These are phyloP conservation scores for Arachnomyces sp. DNA, from an alignment of 2,329 filamentous ascomycete species.

Conservation along the genomic window DNA sequence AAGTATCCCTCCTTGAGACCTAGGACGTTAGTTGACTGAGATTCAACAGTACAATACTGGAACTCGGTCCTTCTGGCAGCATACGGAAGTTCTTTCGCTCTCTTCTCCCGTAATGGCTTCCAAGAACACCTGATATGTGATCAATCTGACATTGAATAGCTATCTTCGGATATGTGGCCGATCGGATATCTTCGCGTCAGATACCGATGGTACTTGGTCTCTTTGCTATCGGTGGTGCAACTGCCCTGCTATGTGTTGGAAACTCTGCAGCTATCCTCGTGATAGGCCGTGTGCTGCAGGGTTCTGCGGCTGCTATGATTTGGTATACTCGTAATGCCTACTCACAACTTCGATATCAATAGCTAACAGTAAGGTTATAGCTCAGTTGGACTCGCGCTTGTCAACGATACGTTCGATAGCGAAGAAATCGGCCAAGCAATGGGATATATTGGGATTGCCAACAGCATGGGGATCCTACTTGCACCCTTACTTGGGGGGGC, in stretches of 20 bases:
- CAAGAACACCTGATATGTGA: neutral
- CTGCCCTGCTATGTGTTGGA: constrained; percentile 48
- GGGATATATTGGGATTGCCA: constrained; percentile 46
- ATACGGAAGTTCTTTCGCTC: constrained; percentile 6
- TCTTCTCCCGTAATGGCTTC: constrained; percentile 5
- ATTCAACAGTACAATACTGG: constrained; percentile 9
- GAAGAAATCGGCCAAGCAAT: constrained; percentile 54
- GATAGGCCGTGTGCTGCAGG: constrained; percentile 50
- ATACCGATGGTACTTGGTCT: constrained; percentile 53
- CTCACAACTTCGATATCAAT: no score
- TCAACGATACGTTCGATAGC: constrained; percentile 51
- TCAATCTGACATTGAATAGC: constrained; percentile 11
- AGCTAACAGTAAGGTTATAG: no score
- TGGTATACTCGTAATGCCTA: no score
- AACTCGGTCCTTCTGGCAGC: constrained; percentile 8
- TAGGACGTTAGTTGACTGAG: no score
- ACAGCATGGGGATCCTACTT: constrained; percentile 50
- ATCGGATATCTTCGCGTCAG: constrained; percentile 46
- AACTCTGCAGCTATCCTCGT: constrained; percentile 41
- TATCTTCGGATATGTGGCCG: constrained; percentile 39
- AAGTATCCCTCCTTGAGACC: no score
- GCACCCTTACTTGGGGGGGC: constrained; percentile 54
- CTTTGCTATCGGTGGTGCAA: constrained; percentile 44
- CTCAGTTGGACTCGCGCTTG: constrained; percentile 51
- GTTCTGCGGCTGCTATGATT: constrained; percentile 50